Evolutionary conservation across 306 rosid species (phyloP).

Genomic region (Crotalaria pallida): DNA sequence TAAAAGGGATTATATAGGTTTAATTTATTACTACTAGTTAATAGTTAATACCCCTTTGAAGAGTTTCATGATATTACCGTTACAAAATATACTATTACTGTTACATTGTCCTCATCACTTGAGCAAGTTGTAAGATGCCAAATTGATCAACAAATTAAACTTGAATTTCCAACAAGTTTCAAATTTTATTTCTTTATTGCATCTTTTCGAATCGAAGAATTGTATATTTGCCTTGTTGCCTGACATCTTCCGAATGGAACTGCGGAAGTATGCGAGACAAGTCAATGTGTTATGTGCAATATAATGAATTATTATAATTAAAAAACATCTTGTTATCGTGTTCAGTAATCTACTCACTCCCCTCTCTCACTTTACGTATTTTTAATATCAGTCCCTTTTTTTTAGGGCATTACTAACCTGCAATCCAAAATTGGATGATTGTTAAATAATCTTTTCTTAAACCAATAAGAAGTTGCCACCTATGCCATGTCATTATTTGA

Average conservation of each 20-base stretch:
- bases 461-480: too few relatives aligned
- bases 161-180: conserved; percentile 8
- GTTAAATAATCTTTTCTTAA: too few relatives aligned
- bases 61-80: conserved; percentile 36
- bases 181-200: background rate
- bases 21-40: too few relatives aligned
- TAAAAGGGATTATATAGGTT: background rate
- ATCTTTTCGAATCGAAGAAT: conserved; percentile 4
- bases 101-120: background rate
- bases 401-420: too few relatives aligned
- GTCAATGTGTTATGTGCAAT: background rate
- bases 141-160: background rate
- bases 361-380: too few relatives aligned
- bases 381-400: too few relatives aligned
- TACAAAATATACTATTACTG: conserved; percentile 16
- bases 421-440: too few relatives aligned
- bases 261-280: conserved; percentile 13
- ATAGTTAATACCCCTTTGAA: background rate
- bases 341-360: background rate
- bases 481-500: too few relatives aligned
- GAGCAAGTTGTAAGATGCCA: conserved; percentile 17
- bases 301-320: background rate
- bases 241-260: conserved; percentile 10
- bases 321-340: conserved; percentile 1
- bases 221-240: conserved; percentile 10